These are phyloP conservation scores for Cytospora schulzeri DNA, from an alignment of 2,329 filamentous ascomycete species.

Conservation along the genomic window DNA sequence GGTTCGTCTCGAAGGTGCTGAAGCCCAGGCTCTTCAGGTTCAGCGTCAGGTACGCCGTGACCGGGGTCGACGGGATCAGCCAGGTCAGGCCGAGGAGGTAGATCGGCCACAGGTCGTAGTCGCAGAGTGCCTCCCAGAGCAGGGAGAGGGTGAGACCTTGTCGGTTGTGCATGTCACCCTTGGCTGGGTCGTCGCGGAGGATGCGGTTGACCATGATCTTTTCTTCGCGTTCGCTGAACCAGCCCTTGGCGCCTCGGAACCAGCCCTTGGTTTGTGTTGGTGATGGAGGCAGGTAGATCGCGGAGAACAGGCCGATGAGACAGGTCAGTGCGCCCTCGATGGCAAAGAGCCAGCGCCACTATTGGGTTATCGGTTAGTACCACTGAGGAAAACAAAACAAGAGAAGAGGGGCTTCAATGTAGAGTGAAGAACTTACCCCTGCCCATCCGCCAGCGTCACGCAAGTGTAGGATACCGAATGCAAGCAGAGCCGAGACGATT, in stretches of 20 bases:
- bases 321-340: slow-evolving; percentile 32
- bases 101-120: slow-evolving; percentile 30
- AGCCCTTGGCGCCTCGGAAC: slow-evolving; percentile 58
- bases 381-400: neutral
- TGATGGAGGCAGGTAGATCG: slow-evolving; percentile 54
- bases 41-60: slow-evolving; percentile 27
- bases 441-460: slow-evolving; percentile 51
- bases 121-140: slow-evolving; percentile 28
- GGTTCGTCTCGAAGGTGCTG: slow-evolving; percentile 31
- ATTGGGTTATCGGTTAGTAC: too few species aligned
- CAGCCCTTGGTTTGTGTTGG: slow-evolving; percentile 60
- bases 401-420: neutral
- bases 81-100: slow-evolving; percentile 39
- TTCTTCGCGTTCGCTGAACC: slow-evolving; percentile 62
- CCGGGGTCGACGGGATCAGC: slow-evolving; percentile 39
- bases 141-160: slow-evolving; percentile 26
- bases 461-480: slow-evolving; percentile 56
- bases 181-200: slow-evolving; percentile 33
- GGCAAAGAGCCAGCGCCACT: slow-evolving; percentile 39
- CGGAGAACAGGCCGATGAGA: slow-evolving; percentile 42
- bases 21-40: slow-evolving; percentile 28
- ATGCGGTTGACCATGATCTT: slow-evolving; percentile 65
- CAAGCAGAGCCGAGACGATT: slow-evolving; percentile 54
- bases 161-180: slow-evolving; percentile 35
- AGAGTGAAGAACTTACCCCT: slow-evolving; percentile 36